phyloP scores from a whole-genome alignment of 148 eudicot genomes.

The Selenicereus undatus region DNA sequence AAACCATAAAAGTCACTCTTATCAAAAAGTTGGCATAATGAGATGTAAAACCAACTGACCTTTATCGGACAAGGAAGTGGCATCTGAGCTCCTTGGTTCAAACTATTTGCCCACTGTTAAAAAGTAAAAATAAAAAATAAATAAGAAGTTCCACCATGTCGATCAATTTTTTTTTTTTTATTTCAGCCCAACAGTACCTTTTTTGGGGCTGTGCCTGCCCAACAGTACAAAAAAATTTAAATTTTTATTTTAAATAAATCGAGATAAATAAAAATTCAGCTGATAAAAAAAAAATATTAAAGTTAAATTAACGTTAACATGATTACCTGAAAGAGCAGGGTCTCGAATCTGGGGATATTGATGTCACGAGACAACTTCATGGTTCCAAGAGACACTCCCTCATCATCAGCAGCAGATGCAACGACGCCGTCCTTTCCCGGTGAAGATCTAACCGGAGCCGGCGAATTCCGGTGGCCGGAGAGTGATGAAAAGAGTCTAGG shows the following conservation, averaged over 20 bases:
- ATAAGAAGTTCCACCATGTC: not conserved
- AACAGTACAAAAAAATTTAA: not conserved
- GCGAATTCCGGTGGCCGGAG: constrained; percentile 28
- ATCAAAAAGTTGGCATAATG: not conserved
- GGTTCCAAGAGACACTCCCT: constrained; percentile 90
- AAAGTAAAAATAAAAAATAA: constrained; percentile 3
- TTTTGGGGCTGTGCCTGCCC: no score
- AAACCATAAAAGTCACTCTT: no score
- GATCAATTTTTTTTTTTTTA: not conserved
- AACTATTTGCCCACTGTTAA: constrained; percentile 91
- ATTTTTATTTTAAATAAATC: no score
- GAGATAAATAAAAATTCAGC: no score
- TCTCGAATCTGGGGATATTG: constrained; percentile 76
- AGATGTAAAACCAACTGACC: constrained; percentile 38
- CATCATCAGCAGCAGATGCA: constrained; percentile 37
- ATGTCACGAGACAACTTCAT: constrained; percentile 74
- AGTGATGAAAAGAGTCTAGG: not conserved
- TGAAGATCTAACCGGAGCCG: constrained; percentile 37
- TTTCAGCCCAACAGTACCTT: no score
- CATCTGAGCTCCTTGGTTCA: constrained; percentile 88
- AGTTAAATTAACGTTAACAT: not conserved
- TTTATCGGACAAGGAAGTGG: constrained; percentile 88
- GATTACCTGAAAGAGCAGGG: constrained; percentile 82
- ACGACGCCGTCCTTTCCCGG: constrained; percentile 22
- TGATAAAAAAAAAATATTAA: not conserved